A percentile compares a stretch with the other conserved stretches of the same genome.
Conservation (phyloP, 768 basidiomycete genomes). For the Hericium coralloides region DNA sequence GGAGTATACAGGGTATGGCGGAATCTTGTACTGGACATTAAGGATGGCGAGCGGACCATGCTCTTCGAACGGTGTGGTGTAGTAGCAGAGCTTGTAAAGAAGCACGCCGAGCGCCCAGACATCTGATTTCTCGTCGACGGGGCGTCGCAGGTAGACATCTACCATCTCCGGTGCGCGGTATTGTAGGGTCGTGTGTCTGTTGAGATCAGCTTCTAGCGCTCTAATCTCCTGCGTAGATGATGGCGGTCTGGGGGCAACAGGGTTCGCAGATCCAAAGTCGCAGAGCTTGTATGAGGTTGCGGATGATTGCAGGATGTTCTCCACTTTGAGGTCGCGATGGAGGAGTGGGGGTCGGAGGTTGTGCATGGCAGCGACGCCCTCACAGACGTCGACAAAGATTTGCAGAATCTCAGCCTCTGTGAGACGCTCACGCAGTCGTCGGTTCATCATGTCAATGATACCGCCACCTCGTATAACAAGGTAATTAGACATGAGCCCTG, state of each 20-base stretch:
- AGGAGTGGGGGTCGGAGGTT: conserved; percentile 82
- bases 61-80: conserved; percentile 98
- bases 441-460: conserved; percentile 99
- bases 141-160: conserved; percentile 74
- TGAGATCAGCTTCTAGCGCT: conserved; percentile 82
- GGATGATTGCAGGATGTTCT: conserved; percentile 91
- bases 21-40: conserved; percentile 91
- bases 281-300: conserved; percentile 87
- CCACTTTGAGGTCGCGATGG: conserved; percentile 97
- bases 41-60: conserved; percentile 94
- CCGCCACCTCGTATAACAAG: conserved; percentile 64
- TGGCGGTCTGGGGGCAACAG: conserved; percentile 62
- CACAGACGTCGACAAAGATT: conserved; percentile 96
- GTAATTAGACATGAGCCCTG: conserved; percentile 9
- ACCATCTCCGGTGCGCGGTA: conserved; percentile 99
- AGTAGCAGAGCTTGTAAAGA: conserved; percentile 97
- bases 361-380: conserved; percentile 96
- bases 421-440: conserved; percentile 85
- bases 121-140: conserved; percentile 90
- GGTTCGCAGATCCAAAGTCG: conserved; percentile 92
- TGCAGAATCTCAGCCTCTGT: conserved; percentile 95
- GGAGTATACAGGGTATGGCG: conserved; percentile 84
- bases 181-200: conserved; percentile 92
- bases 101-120: conserved; percentile 97
- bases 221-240: conserved; percentile 77